These are phyloP conservation scores for Monosporascus sp. DNA, from an alignment of 2,329 filamentous ascomycete genomes.

Conservation along the genomic window DNA sequence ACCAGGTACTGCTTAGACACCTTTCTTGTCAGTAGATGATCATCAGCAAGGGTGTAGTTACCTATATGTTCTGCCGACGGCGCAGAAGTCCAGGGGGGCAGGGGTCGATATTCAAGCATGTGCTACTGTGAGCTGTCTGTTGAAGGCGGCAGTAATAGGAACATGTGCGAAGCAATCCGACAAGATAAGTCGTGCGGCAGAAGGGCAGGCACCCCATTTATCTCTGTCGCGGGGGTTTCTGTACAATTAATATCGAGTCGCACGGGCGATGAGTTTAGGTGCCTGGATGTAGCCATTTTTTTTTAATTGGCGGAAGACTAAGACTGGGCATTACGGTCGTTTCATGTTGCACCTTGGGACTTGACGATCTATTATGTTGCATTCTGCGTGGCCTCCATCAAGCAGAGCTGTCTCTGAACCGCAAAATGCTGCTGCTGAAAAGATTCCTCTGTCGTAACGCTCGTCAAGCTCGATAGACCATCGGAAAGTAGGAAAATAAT, in stretches of 20 bases:
- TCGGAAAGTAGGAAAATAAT: constrained; percentile 28
- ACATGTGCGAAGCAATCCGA: not conserved
- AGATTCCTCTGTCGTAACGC: constrained; percentile 29
- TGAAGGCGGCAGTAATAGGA: not conserved
- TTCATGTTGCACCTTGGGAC: constrained; percentile 31
- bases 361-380: constrained; percentile 34
- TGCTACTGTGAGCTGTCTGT: not conserved
- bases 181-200: not conserved
- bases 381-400: constrained; percentile 28
- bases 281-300: constrained; percentile 16
- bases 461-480: constrained; percentile 28
- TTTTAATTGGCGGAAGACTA: constrained; percentile 21
- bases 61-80: not conserved
- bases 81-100: not conserved
- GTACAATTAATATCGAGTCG: constrained; percentile 14
- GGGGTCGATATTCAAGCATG: not conserved
- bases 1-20: not conserved
- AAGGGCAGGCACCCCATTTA: constrained; percentile 11
- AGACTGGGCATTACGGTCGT: constrained; percentile 27
- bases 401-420: constrained; percentile 28
- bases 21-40: not conserved
- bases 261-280: constrained; percentile 11
- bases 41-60: not conserved
- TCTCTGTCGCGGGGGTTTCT: constrained; percentile 11
- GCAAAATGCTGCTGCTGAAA: constrained; percentile 17